Evolutionary conservation across 1,284 basidiomycete species (phyloP).

Genomic region (Polyporus tsugae): DNA sequence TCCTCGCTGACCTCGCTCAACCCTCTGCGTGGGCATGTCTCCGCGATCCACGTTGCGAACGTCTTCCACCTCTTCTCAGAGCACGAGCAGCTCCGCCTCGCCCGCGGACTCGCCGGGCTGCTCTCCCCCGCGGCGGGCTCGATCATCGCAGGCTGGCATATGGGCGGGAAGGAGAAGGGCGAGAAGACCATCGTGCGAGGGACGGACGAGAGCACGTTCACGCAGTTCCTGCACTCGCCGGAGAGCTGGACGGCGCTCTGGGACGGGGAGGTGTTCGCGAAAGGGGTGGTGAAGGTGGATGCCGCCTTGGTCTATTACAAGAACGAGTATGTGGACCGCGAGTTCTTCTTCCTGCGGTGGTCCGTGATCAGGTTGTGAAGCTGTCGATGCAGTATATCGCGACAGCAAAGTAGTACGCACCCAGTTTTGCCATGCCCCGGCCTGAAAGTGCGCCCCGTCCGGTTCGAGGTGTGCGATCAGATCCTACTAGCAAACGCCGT

Average conservation of each 20-base stretch:
- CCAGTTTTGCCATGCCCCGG: too few species aligned
- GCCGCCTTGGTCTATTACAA: conserved; percentile 25
- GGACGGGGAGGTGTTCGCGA: conserved; percentile 50
- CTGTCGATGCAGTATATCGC: not conserved
- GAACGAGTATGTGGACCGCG: not conserved
- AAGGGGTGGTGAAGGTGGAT: conserved; percentile 47
- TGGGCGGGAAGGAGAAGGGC: conserved; percentile 29
- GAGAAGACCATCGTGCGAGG: not conserved
- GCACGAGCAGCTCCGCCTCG: conserved; percentile 49
- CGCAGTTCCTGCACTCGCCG: conserved; percentile 44
- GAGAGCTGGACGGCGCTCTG: conserved; percentile 53
- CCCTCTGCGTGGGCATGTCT: conserved; percentile 50
- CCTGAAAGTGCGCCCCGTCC: too few species aligned
- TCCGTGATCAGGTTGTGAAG: not conserved
- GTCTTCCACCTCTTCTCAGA: conserved; percentile 61
- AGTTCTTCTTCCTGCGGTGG: not conserved
- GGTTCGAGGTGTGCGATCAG: too few species aligned
- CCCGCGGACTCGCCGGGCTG: conserved; percentile 47
- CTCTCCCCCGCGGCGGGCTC: conserved; percentile 45
- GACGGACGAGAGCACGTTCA: not conserved
- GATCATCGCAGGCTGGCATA: conserved; percentile 45
- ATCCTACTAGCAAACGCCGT: too few species aligned
- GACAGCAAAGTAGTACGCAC: not conserved
- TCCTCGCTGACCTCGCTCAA: conserved; percentile 45
- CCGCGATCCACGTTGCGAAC: conserved; percentile 51